Percentiles rank a stretch among this genome's conserved stretches.
These are phyloP conservation scores for Eleusine coracana DNA, from an alignment of 176 grass and related monocot species.

Conservation along the genomic window DNA sequence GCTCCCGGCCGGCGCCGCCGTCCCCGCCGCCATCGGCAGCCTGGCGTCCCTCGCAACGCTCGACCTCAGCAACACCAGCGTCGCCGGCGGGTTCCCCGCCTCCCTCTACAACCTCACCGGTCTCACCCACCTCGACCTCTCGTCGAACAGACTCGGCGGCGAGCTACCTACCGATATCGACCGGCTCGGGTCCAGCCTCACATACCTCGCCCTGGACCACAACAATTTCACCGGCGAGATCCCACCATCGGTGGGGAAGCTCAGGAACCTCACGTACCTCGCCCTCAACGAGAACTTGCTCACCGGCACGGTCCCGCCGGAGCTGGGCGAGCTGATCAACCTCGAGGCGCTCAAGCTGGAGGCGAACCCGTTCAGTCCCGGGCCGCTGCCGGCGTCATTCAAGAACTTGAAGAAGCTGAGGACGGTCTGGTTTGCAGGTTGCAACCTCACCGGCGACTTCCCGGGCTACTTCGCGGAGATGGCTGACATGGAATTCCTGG, in stretches of 20 bases:
- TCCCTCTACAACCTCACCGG: slow-evolving; percentile 56
- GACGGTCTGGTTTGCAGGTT: slow-evolving; percentile 29
- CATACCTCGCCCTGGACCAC: slow-evolving; percentile 22
- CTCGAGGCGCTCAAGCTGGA: slow-evolving; percentile 57
- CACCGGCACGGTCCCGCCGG: slow-evolving; percentile 55
- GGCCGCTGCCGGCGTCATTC: slow-evolving; percentile 53
- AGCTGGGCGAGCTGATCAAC: slow-evolving; percentile 50
- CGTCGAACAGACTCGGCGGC: slow-evolving; percentile 36
- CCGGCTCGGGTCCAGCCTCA: slow-evolving; percentile 26
- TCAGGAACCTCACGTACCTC: slow-evolving; percentile 46
- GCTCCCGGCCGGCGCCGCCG: slow-evolving; percentile 18
- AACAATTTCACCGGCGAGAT: slow-evolving; percentile 42
- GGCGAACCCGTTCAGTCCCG: slow-evolving; percentile 38
- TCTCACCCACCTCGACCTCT: slow-evolving; percentile 48
- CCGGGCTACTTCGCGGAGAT: slow-evolving; percentile 42
- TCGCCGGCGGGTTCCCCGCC: slow-evolving; percentile 53
- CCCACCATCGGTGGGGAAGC: slow-evolving; percentile 17
- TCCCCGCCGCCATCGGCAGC: slow-evolving; percentile 58
- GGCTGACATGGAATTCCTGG: slow-evolving; percentile 39
- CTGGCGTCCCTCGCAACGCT: slow-evolving; percentile 54
- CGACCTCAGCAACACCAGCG: slow-evolving; percentile 58
- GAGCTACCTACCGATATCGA: slow-evolving; percentile 54
- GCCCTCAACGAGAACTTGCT: slow-evolving; percentile 46
- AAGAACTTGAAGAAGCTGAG: slow-evolving; percentile 55
- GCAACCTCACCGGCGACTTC: slow-evolving; percentile 59